phyloP scores from a whole-genome alignment of 2,329 filamentous ascomycete genomes.

The Aspergillus quadricinctus region DNA sequence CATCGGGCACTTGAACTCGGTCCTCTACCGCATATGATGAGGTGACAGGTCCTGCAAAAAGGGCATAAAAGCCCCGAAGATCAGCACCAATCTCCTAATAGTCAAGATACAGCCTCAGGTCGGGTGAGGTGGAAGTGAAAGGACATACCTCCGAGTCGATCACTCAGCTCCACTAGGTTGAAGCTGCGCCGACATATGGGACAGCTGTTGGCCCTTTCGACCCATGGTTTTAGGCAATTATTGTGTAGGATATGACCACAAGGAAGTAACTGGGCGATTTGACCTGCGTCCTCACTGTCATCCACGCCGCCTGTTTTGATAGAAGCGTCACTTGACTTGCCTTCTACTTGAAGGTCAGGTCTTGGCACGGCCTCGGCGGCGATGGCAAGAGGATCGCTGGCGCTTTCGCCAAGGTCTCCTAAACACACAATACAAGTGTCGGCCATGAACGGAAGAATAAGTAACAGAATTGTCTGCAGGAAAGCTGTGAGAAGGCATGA shows the following conservation, averaged over 20 bases:
- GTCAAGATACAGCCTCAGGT: conserved; percentile 3
- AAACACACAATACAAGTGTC: conserved; percentile 69
- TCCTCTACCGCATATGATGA: conserved; percentile 55
- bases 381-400: conserved; percentile 47
- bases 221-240: conserved; percentile 88
- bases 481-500: conserved; percentile 35
- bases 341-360: conserved; percentile 32
- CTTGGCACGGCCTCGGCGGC: conserved; percentile 41
- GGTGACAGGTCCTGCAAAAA: conserved; percentile 47
- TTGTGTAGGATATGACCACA: conserved; percentile 93
- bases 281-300: conserved; percentile 39
- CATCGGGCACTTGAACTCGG: conserved; percentile 72
- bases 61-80: background rate
- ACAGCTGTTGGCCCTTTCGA: conserved; percentile 94
- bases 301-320: conserved; percentile 26
- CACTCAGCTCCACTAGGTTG: conserved; percentile 81
- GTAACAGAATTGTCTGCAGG: conserved; percentile 25
- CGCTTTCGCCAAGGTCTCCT: conserved; percentile 61
- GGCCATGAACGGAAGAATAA: conserved; percentile 49
- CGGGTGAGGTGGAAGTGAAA: conserved; percentile 5
- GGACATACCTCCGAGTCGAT: conserved; percentile 70
- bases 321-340: conserved; percentile 21
- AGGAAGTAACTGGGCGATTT: conserved; percentile 61
- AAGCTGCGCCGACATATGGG: conserved; percentile 93
- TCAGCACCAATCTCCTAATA: conserved; percentile 3